Base-by-base conservation (phyloP, 2,329 filamentous ascomycete genomes). In the Metarhizium robertsii region DNA sequence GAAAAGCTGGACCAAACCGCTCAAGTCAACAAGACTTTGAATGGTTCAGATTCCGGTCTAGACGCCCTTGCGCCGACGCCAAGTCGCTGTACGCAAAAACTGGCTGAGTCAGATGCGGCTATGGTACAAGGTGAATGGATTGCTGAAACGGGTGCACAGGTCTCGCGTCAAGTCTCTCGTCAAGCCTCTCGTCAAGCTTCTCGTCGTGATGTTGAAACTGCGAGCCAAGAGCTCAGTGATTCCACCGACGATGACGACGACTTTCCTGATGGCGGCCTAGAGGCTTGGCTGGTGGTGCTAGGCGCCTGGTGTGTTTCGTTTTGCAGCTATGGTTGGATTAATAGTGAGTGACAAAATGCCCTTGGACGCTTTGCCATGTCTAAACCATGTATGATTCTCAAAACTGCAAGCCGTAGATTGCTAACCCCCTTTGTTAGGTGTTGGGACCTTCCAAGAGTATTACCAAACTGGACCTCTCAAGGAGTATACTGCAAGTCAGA, bases 371-470 rank as follows among this genome's bases (percentile, higher is more conserved):
- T 16, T 20, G 16, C 16, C 16, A 20, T 42, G n/a, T 30, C 3
- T 18, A 3, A 50, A 29, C 42, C 3, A 25, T 34, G 32, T 34
- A 34, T 34, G 53, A 45, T 18, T 25, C n/a, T 25, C 2, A 1
- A 18, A 45, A 16, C 18, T 6, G 4, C n/a, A 20, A 45, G n/a
- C 7, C 2, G 42, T 16, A 10, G 42, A 6, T 14, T 29, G 45
- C 57, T 61, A 56, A 59, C 52, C 13, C 25, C 8, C 25, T 5
- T 34, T 45, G 30, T 20, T 49, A 72, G 69, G 69, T 45, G 64
- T 75, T 16, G 81, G 80, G 7, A 70, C 78, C 14, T 84, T 84
- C 60, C 80, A 84, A 61, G 74, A 77, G 20, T 82, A 83, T 63
- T 85, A 85, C 61, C 69, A 81, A 58, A 71, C 65, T 6, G 67